Evolutionary conservation across 345 rosid genomes (phyloP).

Genomic region (Dipteronia sinensis): DNA sequence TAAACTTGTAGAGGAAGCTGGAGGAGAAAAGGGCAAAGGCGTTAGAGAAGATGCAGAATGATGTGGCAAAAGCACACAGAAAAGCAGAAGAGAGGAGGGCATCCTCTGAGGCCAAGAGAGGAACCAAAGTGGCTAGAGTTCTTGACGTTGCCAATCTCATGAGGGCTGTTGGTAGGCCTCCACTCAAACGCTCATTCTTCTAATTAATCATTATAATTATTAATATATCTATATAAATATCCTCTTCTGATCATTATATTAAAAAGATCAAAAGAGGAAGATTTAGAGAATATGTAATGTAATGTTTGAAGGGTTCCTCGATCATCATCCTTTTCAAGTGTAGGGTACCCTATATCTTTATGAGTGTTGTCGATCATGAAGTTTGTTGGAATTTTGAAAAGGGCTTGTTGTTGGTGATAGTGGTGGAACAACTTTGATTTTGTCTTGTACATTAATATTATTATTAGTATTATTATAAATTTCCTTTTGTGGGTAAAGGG

Average conservation of each 20-base stretch:
- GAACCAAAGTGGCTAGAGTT: constrained; percentile 73
- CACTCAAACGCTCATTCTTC: constrained; percentile 82
- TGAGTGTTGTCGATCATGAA: constrained; percentile 15
- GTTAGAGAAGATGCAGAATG: constrained; percentile 85
- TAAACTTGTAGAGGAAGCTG: constrained; percentile 67
- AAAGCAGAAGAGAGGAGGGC: constrained; percentile 95
- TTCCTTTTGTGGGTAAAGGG: not conserved
- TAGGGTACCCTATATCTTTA: no score
- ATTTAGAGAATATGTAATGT: not conserved
- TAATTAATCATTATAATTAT: constrained; percentile 13
- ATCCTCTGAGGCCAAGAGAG: constrained; percentile 78
- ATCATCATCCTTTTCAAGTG: no score
- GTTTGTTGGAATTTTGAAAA: constrained; percentile 20
- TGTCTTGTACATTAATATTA: constrained; percentile 21
- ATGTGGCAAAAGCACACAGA: constrained; percentile 78
- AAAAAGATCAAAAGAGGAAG: not conserved
- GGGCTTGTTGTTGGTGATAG: constrained; percentile 12
- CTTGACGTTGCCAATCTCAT: constrained; percentile 81
- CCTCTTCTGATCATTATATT: not conserved
- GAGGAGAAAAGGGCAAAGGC: constrained; percentile 92
- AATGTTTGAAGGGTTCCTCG: no score
- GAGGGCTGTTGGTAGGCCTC: constrained; percentile 93
- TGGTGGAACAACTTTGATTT: constrained; percentile 20
- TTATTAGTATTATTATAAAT: not conserved
- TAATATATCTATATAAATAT: not conserved